Evolutionary conservation across 2,329 filamentous ascomycete species (phyloP).

Genomic region (Fusarium sp.): DNA sequence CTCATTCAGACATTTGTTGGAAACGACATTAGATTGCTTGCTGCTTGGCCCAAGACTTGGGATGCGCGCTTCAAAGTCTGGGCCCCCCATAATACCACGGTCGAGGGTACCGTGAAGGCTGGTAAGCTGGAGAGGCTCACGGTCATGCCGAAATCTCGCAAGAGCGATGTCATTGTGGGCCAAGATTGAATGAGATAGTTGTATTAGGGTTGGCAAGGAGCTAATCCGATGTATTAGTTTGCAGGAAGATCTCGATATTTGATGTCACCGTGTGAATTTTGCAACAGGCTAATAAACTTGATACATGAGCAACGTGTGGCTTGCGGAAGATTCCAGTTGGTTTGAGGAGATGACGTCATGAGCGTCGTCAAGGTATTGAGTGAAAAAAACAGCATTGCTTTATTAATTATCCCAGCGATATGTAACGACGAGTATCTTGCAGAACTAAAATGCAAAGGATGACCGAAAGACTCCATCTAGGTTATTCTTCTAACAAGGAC

Average conservation of each 20-base stretch:
- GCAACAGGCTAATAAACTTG: rapidly evolving
- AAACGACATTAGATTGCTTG: neutral
- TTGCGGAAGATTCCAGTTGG: neutral
- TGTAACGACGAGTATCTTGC: neutral
- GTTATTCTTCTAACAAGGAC: neutral
- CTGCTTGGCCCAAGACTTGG: conserved; percentile 8
- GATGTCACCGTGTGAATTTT: too few species aligned
- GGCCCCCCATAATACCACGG: neutral
- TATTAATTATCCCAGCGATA: neutral
- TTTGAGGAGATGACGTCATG: neutral
- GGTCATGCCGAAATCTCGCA: neutral
- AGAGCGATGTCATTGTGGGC: neutral
- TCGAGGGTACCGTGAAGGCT: neutral
- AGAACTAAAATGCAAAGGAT: neutral
- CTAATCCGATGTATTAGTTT: neutral
- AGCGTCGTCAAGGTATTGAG: neutral
- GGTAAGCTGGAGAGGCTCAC: neutral
- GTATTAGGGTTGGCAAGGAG: too few species aligned
- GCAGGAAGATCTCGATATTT: rapidly evolving
- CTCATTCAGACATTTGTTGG: conserved; percentile 7
- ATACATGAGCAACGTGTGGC: neutral
- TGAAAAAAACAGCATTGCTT: neutral
- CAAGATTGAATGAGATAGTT: neutral
- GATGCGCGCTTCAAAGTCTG: neutral
- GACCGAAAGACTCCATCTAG: neutral